These are phyloP conservation scores for Lentithecium fluviatile DNA, from an alignment of 495 filamentous ascomycete genomes.

Conservation along the genomic window DNA sequence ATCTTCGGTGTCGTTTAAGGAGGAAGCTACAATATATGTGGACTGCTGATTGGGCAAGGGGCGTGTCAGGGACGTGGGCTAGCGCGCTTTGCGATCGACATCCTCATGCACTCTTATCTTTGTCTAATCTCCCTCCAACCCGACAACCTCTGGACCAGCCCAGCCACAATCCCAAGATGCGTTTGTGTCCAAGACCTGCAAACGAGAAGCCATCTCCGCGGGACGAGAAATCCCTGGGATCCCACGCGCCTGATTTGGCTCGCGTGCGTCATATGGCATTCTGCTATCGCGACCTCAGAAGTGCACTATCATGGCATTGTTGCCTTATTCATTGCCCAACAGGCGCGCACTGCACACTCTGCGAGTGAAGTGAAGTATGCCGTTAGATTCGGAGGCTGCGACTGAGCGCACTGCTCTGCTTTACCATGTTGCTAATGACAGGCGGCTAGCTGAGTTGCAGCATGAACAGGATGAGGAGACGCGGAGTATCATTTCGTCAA, in stretches of 20 bases:
- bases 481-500: slow-evolving; percentile 37
- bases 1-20: not conserved
- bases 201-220: not conserved
- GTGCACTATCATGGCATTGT: not conserved
- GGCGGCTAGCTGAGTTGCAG: slow-evolving; percentile 39
- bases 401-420: slow-evolving; percentile 43
- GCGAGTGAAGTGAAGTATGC: slow-evolving; percentile 6
- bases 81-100: no score
- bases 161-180: no score
- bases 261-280: not conserved
- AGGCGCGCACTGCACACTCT: not conserved
- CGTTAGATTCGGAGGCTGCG: slow-evolving; percentile 24
- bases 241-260: not conserved
- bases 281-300: not conserved
- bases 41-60: no score
- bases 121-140: no score
- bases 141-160: no score
- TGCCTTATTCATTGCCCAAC: not conserved
- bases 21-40: not conserved
- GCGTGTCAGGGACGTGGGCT: no score
- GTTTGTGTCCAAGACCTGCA: no score
- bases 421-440: slow-evolving; percentile 32
- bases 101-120: no score
- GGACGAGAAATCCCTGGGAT: not conserved
- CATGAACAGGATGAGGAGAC: slow-evolving; percentile 41